phyloP scores from a whole-genome alignment of 2,329 filamentous ascomycete species.

The Aspergillus clavatus region DNA sequence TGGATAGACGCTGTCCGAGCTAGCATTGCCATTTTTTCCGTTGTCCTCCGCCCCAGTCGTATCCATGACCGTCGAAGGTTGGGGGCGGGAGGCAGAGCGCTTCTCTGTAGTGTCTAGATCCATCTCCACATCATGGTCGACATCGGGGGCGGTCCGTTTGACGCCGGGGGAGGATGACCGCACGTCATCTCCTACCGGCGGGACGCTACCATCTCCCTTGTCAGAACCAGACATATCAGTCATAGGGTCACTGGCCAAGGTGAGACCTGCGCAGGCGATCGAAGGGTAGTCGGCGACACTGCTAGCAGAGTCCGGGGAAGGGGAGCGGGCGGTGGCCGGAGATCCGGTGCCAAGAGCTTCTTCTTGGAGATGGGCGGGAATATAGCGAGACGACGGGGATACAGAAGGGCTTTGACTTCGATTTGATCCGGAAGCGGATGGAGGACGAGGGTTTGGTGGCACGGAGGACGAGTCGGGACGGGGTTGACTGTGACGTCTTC shows the following conservation, averaged over 20 bases:
- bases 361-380: slow-evolving; percentile 54
- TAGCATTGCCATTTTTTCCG: slow-evolving; percentile 26
- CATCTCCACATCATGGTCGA: slow-evolving; percentile 25
- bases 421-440: slow-evolving; percentile 20
- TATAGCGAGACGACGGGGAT: slow-evolving; percentile 42
- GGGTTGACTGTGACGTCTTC: slow-evolving; percentile 32
- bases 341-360: slow-evolving; percentile 39
- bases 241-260: slow-evolving; percentile 43
- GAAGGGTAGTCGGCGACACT: slow-evolving; percentile 42
- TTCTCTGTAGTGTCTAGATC: slow-evolving; percentile 14
- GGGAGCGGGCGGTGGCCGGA: slow-evolving; percentile 34
- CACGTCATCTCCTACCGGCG: slow-evolving; percentile 20
- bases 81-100: slow-evolving; percentile 19
- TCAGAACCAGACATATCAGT: slow-evolving; percentile 43
- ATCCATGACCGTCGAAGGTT: slow-evolving; percentile 40
- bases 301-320: slow-evolving; percentile 27
- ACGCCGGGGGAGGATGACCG: slow-evolving; percentile 32
- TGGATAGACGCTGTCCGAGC: slow-evolving; percentile 33
- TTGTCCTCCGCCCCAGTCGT: slow-evolving; percentile 36
- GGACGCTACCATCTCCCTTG: slow-evolving; percentile 19
- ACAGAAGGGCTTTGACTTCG: slow-evolving; percentile 26
- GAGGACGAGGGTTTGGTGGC: slow-evolving; percentile 19
- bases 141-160: slow-evolving; percentile 33
- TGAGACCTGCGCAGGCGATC: slow-evolving; percentile 50
- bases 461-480: slow-evolving; percentile 20